Evolutionary conservation across 352 stramenopile genomes (phyloP).

Genomic region (Pythium folliculosum): DNA sequence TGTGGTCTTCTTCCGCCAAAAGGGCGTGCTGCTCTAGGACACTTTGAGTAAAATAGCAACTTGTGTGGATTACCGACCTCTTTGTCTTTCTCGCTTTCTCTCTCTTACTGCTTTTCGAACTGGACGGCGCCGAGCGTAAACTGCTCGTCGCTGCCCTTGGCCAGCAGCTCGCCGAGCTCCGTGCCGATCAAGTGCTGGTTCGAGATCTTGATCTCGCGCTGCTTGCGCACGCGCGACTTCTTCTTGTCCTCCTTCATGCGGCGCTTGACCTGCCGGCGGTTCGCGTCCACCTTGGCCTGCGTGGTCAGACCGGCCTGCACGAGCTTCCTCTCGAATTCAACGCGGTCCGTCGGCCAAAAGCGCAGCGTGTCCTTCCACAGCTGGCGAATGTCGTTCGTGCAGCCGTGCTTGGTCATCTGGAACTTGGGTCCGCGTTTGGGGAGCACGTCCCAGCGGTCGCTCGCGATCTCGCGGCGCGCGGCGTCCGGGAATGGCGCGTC

Average conservation of each 20-base stretch:
- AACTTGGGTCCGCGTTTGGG: conserved; percentile 76
- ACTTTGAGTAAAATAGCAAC: not conserved
- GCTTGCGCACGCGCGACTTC: conserved; percentile 75
- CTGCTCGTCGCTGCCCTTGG: conserved; percentile 71
- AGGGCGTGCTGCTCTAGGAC: conserved; percentile 42
- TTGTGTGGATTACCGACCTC: not conserved
- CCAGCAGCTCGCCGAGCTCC: conserved; percentile 80
- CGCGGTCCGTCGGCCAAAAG: conserved; percentile 69
- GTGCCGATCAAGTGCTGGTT: conserved; percentile 89
- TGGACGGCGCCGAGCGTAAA: conserved; percentile 84
- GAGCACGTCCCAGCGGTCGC: conserved; percentile 72
- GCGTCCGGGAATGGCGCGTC: conserved; percentile 78
- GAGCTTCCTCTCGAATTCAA: conserved; percentile 78
- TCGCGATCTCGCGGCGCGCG: conserved; percentile 56
- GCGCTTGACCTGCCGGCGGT: conserved; percentile 72
- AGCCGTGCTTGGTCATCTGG: conserved; percentile 80
- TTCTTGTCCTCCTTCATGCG: conserved; percentile 85
- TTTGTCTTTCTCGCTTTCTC: not conserved
- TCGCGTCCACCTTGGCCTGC: conserved; percentile 82
- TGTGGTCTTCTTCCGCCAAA: conserved; percentile 63
- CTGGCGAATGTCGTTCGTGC: conserved; percentile 84
- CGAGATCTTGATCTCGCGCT: conserved; percentile 88
- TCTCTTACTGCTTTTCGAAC: conserved; percentile 71
- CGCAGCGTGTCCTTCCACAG: conserved; percentile 80
- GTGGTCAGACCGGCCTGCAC: conserved; percentile 82